These are phyloP conservation scores for Paecilomyces sp. DNA, from an alignment of 2,329 filamentous ascomycete species.

Conservation along the genomic window DNA sequence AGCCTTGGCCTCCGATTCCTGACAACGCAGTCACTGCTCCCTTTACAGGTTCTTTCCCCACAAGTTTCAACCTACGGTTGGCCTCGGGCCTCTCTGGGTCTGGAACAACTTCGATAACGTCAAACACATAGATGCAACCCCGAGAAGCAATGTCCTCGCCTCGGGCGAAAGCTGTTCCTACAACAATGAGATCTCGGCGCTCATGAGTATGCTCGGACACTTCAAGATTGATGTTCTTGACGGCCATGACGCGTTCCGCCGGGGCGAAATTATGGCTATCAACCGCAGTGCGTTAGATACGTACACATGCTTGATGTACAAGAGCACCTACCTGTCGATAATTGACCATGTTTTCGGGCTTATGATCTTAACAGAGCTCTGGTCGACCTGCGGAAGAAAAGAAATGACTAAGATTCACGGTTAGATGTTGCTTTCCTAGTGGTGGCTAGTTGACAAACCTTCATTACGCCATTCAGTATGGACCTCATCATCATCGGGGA, in stretches of 20 bases:
- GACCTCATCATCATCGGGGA: slow-evolving; percentile 79
- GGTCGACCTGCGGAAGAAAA: slow-evolving; percentile 61
- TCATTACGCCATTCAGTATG: slow-evolving; percentile 75
- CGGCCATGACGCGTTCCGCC: slow-evolving; percentile 69
- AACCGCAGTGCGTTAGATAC: slow-evolving; percentile 6
- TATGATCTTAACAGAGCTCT: slow-evolving; percentile 69
- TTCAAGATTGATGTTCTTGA: slow-evolving; percentile 79
- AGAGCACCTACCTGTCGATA: slow-evolving; percentile 54
- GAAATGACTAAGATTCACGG: slow-evolving; percentile 34
- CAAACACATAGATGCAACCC: slow-evolving; percentile 82
- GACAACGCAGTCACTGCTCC: slow-evolving; percentile 84
- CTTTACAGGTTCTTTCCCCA: slow-evolving; percentile 85
- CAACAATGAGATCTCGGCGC: slow-evolving; percentile 69
- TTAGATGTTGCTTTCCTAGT: slow-evolving; percentile 2
- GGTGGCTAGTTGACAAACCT: slow-evolving; percentile 33
- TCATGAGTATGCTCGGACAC: slow-evolving; percentile 87
- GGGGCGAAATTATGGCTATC: slow-evolving; percentile 58
- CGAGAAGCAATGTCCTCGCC: slow-evolving; percentile 86
- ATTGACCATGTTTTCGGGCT: slow-evolving; percentile 70
- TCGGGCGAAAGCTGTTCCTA: slow-evolving; percentile 78
- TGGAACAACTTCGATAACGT: slow-evolving; percentile 85
- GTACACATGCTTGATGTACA: not conserved
- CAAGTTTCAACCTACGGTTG: slow-evolving; percentile 73
- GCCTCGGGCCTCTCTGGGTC: slow-evolving; percentile 81
- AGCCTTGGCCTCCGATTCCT: slow-evolving; percentile 77